phyloP scores from a whole-genome alignment of 2,329 filamentous ascomycete genomes.

The Hypoxylon sp. region DNA sequence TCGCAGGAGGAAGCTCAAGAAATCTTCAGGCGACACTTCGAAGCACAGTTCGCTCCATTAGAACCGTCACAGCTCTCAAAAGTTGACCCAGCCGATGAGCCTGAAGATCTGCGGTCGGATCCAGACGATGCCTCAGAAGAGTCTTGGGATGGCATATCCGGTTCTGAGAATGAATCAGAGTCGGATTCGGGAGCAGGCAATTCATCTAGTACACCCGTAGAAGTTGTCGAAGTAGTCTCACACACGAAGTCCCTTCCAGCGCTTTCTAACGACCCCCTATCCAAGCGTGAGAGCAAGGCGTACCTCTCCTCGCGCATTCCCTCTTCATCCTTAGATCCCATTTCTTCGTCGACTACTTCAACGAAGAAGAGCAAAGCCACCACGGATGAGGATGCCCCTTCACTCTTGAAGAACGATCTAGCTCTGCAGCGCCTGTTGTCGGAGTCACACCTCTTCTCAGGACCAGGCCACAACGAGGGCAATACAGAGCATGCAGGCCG shows the following conservation, averaged over 20 bases:
- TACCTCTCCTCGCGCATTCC: constrained; percentile 72
- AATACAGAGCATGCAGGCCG: constrained; percentile 67
- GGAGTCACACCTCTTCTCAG: constrained; percentile 87
- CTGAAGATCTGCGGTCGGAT: constrained; percentile 54
- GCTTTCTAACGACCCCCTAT: constrained; percentile 59
- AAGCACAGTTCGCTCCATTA: constrained; percentile 86
- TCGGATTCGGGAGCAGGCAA: constrained; percentile 48
- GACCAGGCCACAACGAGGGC: constrained; percentile 49
- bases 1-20: constrained; percentile 72
- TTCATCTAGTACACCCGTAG: constrained; percentile 35
- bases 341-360: constrained; percentile 44
- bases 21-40: constrained; percentile 86
- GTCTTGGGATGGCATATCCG: constrained; percentile 74
- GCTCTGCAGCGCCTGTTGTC: constrained; percentile 89
- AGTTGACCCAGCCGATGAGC: constrained; percentile 33
- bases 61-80: constrained; percentile 46
- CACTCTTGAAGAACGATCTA: constrained; percentile 89
- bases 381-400: constrained; percentile 69
- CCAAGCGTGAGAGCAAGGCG: constrained; percentile 78
- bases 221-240: constrained; percentile 71
- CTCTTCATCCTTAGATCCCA: constrained; percentile 45
- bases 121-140: constrained; percentile 44
- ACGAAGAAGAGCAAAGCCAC: constrained; percentile 48
- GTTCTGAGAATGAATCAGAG: constrained; percentile 58
- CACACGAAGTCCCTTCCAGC: constrained; percentile 61